Conservation (phyloP, 768 basidiomycete genomes). For the Cubamyces sp. region DNA sequence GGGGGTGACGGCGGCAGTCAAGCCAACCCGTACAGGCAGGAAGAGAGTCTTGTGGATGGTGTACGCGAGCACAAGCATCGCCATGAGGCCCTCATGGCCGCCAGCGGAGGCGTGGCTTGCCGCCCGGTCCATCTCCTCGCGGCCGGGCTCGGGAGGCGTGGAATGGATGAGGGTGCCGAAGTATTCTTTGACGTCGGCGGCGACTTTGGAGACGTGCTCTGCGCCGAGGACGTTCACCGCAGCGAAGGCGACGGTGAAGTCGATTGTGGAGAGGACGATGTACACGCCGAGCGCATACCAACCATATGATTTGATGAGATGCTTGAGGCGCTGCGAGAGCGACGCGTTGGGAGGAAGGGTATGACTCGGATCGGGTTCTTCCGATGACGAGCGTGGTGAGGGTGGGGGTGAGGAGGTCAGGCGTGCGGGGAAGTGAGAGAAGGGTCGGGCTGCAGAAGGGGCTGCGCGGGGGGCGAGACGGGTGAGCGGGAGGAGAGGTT, state of each 20-base stretch:
- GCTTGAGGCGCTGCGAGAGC: slow-evolving; percentile 73
- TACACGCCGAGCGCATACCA: slow-evolving; percentile 97
- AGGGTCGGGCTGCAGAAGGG: slow-evolving; percentile 42
- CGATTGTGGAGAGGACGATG: slow-evolving; percentile 67
- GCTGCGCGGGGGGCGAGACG: slow-evolving; percentile 40
- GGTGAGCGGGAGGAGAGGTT: slow-evolving; percentile 53
- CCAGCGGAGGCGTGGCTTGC: slow-evolving; percentile 35
- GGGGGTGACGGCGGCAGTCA: slow-evolving; percentile 87
- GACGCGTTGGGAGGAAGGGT: slow-evolving; percentile 52
- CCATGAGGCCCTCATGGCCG: slow-evolving; percentile 80
- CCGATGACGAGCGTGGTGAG: slow-evolving; percentile 31
- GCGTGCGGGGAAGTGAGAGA: slow-evolving; percentile 53
- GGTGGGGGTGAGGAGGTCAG: slow-evolving; percentile 45
- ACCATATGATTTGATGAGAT: slow-evolving; percentile 89
- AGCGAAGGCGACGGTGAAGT: slow-evolving; percentile 85
- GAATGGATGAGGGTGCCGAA: slow-evolving; percentile 50
- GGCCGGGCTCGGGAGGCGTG: slow-evolving; percentile 66
- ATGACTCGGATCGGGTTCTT: slow-evolving; percentile 25
- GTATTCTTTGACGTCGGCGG: slow-evolving; percentile 57
- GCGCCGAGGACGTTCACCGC: slow-evolving; percentile 88
- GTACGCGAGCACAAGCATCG: slow-evolving; percentile 92
- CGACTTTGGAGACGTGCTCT: slow-evolving; percentile 80
- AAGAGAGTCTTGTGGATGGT: slow-evolving; percentile 95
- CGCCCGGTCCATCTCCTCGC: slow-evolving; percentile 60
- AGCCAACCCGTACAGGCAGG: slow-evolving; percentile 84